Conservation (phyloP, 1,139 yeast genomes). For the Kodamaea arcana region DNA sequence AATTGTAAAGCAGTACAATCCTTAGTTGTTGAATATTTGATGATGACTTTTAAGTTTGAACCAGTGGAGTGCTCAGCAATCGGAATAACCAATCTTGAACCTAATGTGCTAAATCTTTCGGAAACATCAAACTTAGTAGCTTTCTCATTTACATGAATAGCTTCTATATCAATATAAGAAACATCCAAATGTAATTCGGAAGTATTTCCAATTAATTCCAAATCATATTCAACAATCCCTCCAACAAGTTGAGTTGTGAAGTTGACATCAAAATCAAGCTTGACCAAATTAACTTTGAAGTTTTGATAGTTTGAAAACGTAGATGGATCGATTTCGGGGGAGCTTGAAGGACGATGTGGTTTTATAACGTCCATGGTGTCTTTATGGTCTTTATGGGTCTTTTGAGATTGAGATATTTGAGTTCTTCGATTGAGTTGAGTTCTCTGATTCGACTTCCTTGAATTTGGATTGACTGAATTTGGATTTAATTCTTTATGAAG, state of each 20-base stretch:
- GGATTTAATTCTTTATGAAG: no score
- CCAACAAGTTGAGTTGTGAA: conserved; percentile 50
- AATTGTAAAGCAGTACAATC: conserved; percentile 85
- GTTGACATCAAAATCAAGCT: conserved; percentile 48
- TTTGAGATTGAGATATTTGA: background rate
- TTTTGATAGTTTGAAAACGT: conserved; percentile 67
- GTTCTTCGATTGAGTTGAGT: no score
- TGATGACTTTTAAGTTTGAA: conserved; percentile 27
- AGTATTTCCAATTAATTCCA: conserved; percentile 25
- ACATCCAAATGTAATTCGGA: conserved; percentile 58
- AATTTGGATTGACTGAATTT: no score
- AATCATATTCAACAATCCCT: conserved; percentile 54
- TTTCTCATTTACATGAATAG: conserved; percentile 43
- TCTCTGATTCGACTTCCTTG: no score
- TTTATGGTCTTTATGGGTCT: background rate
- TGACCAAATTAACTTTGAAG: conserved; percentile 51
- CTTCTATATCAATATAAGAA: conserved; percentile 53
- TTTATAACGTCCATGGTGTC: conserved; percentile 13
- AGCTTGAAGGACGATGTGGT: conserved; percentile 32
- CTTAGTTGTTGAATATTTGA: conserved; percentile 64
- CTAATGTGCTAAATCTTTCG: conserved; percentile 59
- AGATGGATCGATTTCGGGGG: conserved; percentile 69
- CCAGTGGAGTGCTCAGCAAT: conserved; percentile 9
- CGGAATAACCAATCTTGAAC: conserved; percentile 53
- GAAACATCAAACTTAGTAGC: conserved; percentile 33